Percentiles rank a stretch among this genome's conserved stretches.
Conservation (phyloP, 2,329 filamentous ascomycete species). For the Arthrobotrys conoides region DNA sequence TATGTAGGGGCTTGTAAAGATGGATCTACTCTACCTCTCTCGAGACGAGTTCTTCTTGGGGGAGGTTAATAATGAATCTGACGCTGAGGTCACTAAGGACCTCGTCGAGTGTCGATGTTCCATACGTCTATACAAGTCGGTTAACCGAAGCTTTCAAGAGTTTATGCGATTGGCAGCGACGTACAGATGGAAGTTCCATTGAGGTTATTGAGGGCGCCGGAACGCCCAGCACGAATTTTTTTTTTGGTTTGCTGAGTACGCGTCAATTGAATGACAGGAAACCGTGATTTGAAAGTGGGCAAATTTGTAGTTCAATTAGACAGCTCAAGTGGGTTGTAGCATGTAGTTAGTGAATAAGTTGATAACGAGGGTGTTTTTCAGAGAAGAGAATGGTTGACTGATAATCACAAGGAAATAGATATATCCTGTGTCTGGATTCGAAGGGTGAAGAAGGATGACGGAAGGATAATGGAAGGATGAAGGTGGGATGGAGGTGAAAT, state of each 20-base stretch:
- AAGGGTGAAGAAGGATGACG: not conserved
- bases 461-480: constrained; percentile 9
- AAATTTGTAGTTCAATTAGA: constrained; percentile 26
- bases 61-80: constrained; percentile 95
- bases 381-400: not conserved
- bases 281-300: not conserved
- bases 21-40: constrained; percentile 72
- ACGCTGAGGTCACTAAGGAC: constrained; percentile 64
- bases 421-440: not conserved
- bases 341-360: not conserved
- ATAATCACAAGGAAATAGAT: not conserved
- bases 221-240: constrained; percentile 45
- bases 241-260: constrained; percentile 3
- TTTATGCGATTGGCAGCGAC: not conserved
- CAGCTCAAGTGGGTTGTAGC: constrained; percentile 10
- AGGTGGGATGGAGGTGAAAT: constrained; percentile 34
- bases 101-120: constrained; percentile 62
- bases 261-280: constrained; percentile 36
- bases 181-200: constrained; percentile 57
- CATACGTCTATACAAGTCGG: constrained; percentile 61
- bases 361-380: constrained; percentile 7
- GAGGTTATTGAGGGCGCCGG: constrained; percentile 33
- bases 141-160: not conserved
- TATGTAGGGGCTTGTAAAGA: not conserved
- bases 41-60: constrained; percentile 87